Percentiles rank a stretch among this genome's conserved stretches.
Conservation (phyloP, 148 eudicot species). For the Nyssa sinensis region DNA sequence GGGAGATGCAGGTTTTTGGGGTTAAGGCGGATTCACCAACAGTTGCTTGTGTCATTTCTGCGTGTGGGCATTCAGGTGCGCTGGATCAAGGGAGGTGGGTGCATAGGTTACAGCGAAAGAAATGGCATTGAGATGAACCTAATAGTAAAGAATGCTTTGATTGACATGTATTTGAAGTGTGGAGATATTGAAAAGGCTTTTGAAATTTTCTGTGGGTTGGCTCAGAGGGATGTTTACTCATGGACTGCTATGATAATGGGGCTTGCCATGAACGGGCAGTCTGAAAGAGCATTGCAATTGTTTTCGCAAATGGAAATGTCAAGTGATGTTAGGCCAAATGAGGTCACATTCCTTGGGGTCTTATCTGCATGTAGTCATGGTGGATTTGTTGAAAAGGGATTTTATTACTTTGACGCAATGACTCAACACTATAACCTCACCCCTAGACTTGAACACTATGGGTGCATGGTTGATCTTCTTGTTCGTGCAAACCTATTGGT, state of each 20-base stretch:
- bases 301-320: neutral
- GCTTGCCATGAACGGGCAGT: neutral
- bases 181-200: neutral
- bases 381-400: neutral
- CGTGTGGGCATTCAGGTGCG: neutral
- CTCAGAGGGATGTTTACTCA: neutral
- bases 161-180: neutral
- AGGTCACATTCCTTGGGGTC: slow-evolving; percentile 3
- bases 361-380: neutral
- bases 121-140: neutral
- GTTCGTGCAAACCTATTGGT: neutral
- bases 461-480: slow-evolving; percentile 1
- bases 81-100: neutral
- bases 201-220: neutral
- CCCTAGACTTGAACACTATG: neutral
- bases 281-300: neutral
- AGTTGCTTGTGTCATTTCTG: neutral
- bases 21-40: neutral
- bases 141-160: neutral
- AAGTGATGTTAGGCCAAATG: neutral
- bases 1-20: neutral
- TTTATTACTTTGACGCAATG: neutral
- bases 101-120: neutral
- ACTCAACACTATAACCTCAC: neutral
- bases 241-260: neutral